Base-by-base conservation (phyloP, 306 rosid genomes). In the Cucurbita moschata region DNA sequence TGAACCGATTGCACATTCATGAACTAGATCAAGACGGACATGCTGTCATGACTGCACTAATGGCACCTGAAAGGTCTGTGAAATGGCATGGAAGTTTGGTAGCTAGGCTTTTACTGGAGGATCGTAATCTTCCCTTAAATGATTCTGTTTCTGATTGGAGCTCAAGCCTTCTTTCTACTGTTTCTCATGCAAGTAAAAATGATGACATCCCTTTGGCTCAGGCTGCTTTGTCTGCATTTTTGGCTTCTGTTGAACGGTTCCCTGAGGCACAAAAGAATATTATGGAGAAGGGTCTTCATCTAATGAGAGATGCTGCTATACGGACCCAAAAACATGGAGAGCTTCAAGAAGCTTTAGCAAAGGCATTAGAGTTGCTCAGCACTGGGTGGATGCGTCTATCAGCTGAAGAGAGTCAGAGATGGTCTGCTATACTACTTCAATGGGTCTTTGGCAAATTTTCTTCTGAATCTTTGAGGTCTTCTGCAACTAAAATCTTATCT, bases 41-140 rank as follows among this genome's bases (percentile, higher is more conserved):
- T 18, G 97, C 96, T 74, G 84, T 94, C 75, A 86, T 90, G 96
- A 86, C 95, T 79, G 92, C 97, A 80, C 72, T 94, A 82, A 76
- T 84, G 84, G 98, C 97, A 66, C 92, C 97, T 53, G 98, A 94
- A 89, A 94, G 97, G 81, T 90, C 97, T 39, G 97, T 94, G 58
- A 94, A 90, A 85, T 94, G 98, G 98, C 96, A 94, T 73, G 96
- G 92, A 15, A 87, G 96, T 87, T 84, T 94, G 86, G 86, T 87
- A 75, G 96, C 85, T 40, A 82, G 86, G 70, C 83, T 86, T 77
- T 87, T 94, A 76, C 80, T 94, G 81, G 91, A 86, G 85, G 98
- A 94, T 70, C 77, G 74, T 14, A 86, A 87, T 74, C 75, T 86
- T 56, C 91, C 94, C 73, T 73, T 88, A 78, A 85, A 77, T 79